Evolutionary conservation across 176 grass and related monocot species (phyloP).

Genomic region (Oryza australiensis): DNA sequence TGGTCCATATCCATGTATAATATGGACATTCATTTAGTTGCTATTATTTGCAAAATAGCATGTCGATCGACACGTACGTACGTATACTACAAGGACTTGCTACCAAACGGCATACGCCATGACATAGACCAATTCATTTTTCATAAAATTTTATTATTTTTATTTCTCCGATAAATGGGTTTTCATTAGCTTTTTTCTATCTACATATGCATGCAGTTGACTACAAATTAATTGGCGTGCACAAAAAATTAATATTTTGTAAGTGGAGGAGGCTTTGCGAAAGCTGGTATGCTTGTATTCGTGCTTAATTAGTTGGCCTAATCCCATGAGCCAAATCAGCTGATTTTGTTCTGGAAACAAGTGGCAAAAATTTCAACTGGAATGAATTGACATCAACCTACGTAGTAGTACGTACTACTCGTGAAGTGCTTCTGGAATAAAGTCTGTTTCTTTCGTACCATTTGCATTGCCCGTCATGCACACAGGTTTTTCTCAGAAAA

Average conservation of each 20-base stretch:
- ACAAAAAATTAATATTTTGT: not conserved
- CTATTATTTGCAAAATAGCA: constrained; percentile 26
- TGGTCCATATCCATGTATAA: constrained; percentile 26
- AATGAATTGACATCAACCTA: not conserved
- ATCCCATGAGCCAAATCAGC: not conserved
- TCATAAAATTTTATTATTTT: not conserved
- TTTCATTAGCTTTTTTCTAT: not conserved
- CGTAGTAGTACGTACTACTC: not conserved
- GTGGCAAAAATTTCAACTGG: constrained; percentile 1
- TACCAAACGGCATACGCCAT: constrained; percentile 26
- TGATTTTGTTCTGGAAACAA: not conserved
- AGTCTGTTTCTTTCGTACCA: not conserved
- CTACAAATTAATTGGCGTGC: not conserved
- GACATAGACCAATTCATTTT: not conserved
- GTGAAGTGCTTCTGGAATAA: constrained; percentile 6
- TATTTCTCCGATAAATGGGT: not conserved
- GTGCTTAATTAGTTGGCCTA: constrained; percentile 3
- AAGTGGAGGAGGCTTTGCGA: not conserved
- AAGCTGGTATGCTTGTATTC: not conserved
- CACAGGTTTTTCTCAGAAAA: not conserved
- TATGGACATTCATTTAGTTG: constrained; percentile 11
- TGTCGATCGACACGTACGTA: constrained; percentile 33
- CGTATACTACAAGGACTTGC: constrained; percentile 37
- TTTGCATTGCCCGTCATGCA: not conserved
- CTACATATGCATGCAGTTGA: not conserved